phyloP scores from a whole-genome alignment of 306 rosid genomes.

The Neltuma alba region DNA sequence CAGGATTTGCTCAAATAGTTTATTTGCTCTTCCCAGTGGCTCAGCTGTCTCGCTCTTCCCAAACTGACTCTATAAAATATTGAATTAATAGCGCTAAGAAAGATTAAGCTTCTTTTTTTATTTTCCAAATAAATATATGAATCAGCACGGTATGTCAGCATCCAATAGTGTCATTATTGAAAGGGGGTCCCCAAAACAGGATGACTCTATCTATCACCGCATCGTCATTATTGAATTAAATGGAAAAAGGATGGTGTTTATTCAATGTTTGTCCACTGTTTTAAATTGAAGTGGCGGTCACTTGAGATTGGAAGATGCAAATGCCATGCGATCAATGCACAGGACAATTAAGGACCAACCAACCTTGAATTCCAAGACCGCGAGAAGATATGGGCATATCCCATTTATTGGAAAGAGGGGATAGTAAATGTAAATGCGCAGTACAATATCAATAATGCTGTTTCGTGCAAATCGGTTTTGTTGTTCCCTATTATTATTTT shows the following conservation, averaged over 20 bases:
- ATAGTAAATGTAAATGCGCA: conserved; percentile 31
- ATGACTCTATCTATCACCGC: conserved; percentile 8
- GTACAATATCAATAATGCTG: conserved; percentile 31
- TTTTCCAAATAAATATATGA: not conserved
- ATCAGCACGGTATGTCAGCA: not conserved
- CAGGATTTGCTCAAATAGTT: conserved; percentile 40
- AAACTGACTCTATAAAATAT: conserved; percentile 48
- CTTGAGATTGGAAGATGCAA: conserved; percentile 2
- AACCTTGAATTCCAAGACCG: conserved; percentile 44
- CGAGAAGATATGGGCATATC: conserved; percentile 33
- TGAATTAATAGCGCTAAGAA: conserved; percentile 21
- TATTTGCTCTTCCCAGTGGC: not conserved
- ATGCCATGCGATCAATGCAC: conserved; percentile 10
- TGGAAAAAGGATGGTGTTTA: not conserved
- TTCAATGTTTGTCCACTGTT: conserved; percentile 34
- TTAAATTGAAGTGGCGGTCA: conserved; percentile 23
- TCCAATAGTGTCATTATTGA: conserved; percentile 39
- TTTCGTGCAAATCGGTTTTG: not conserved
- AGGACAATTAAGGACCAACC: conserved; percentile 22
- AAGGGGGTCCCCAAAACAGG: conserved; percentile 47
- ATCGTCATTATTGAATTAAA: conserved; percentile 32
- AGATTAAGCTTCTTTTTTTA: not conserved
- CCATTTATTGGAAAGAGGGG: conserved; percentile 23
- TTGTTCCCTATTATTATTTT: not conserved
- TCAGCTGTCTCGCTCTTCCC: conserved; percentile 6